Conservation (phyloP, 1,284 basidiomycete genomes). For the Trichosporon sp. region DNA sequence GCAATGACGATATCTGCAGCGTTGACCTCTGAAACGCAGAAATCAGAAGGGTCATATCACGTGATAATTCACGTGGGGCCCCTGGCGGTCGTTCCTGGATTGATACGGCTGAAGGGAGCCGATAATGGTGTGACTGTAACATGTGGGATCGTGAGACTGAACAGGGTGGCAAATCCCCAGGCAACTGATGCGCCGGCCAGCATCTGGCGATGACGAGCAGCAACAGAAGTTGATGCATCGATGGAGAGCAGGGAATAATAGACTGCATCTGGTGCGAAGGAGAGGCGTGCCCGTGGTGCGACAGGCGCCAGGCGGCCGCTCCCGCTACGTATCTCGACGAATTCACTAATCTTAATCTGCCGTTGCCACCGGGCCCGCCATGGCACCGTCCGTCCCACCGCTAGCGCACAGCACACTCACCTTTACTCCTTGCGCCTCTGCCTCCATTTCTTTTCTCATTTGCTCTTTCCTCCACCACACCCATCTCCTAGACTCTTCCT, state of each 20-base stretch:
- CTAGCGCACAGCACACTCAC: conserved; percentile 3
- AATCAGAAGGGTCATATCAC: not conserved
- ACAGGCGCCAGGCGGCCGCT: not conserved
- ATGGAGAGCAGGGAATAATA: not conserved
- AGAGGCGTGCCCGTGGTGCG: not conserved
- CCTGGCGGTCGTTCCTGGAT: not conserved
- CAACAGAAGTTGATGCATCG: not conserved
- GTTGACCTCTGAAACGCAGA: not conserved
- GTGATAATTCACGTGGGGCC: not conserved
- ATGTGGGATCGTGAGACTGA: not conserved
- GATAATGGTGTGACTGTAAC: conserved; percentile 4
- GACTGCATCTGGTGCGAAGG: not conserved
- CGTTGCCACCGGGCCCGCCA: conserved; percentile 1
- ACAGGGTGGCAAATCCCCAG: not conserved
- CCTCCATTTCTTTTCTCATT: not conserved
- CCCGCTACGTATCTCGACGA: conserved; percentile 1
- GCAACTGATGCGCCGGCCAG: not conserved
- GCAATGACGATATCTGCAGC: not conserved
- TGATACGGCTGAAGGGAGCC: not conserved
- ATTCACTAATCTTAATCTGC: conserved; percentile 5
- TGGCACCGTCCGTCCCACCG: not conserved
- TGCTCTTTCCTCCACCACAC: not conserved
- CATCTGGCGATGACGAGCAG: not conserved
- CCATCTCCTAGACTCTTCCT: not conserved
- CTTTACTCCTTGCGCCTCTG: not conserved